phyloP scores from a whole-genome alignment of 1,284 basidiomycete genomes.

The Mycosarcoma maydis region DNA sequence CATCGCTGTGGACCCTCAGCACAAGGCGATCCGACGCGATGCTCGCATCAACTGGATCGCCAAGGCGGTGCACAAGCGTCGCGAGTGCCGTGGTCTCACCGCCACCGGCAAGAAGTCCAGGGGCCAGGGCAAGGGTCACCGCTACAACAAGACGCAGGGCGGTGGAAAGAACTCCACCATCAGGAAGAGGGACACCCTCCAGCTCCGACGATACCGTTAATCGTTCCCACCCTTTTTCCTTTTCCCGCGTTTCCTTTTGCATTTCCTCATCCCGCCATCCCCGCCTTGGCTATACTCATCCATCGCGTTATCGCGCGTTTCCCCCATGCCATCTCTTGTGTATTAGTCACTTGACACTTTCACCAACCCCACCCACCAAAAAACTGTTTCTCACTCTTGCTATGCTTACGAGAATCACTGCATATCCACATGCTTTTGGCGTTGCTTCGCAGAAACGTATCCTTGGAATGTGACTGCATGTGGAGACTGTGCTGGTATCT shows the following conservation, averaged over 20 bases:
- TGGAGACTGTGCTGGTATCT: no score
- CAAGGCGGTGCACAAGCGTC: slow-evolving; percentile 98
- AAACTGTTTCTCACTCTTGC: no score
- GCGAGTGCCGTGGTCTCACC: slow-evolving; percentile 97
- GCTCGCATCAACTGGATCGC: slow-evolving; percentile 98
- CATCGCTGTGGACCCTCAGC: slow-evolving; percentile 92
- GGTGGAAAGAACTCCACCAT: slow-evolving; percentile 83
- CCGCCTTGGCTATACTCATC: no score
- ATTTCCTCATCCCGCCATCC: not conserved
- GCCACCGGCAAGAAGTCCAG: slow-evolving; percentile 84
- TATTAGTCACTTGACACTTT: no score
- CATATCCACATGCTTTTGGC: no score
- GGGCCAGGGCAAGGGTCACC: slow-evolving; percentile 83
- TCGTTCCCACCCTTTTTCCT: not conserved
- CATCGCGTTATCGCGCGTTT: no score
- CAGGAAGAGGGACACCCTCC: slow-evolving; percentile 88
- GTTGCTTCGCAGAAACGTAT: no score
- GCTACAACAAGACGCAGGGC: slow-evolving; percentile 85
- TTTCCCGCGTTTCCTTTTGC: slow-evolving; percentile 1
- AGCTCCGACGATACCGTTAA: slow-evolving; percentile 95
- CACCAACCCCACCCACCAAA: no score
- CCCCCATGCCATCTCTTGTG: no score
- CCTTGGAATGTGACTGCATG: no score
- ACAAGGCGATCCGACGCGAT: slow-evolving; percentile 92
- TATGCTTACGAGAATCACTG: no score